Base-by-base conservation (phyloP, 2,329 filamentous ascomycete genomes). In the Sclerotinia trifoliorum region DNA sequence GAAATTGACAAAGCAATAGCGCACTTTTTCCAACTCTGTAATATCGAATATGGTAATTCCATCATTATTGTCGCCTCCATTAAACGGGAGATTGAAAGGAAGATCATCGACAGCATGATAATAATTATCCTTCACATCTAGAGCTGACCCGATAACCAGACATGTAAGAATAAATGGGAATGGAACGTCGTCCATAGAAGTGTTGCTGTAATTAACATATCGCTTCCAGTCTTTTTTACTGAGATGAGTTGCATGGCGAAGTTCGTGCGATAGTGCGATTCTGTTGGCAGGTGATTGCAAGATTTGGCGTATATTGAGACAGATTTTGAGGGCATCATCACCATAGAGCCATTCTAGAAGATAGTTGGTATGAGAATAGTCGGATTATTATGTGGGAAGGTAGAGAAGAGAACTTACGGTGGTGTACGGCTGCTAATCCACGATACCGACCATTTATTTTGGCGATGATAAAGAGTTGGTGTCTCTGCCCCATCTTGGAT, bases 381-480 rank as follows among this genome's bases (percentile, higher is more conserved):
- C 2, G 10, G 3, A 10, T 39, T 39, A 2, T 13, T 2, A 55
- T 39, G 11, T 26, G 24, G 7, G 5, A 6, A 29, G 17, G 42
- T 4, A 51, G 58, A 44, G 24, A 5, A 48, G 42, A 24, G 39
- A 17, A 21, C 51, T 17, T 32, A 65, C 42, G 54, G 17, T 61
- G 52, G 54, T 77, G 72, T n/a, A 73, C 48, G 2, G 68, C 73
- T 39, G 73, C 73, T 5, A 77, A 68, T 17, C 67, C 68, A n/a
- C 75, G 74, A 49, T 77, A 77, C 1, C 69, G 71, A 11, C 57
- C 64, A 35, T 69, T 67, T 49, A 75, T 65, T 29, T 70, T 73
- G 11, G 74, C 73, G 60, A 77, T 75, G 35, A 73, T 70, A 55
- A 74, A 77, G 3, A 77, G 55, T 61, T 77, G 75, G 35, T 75